Evolutionary conservation across 768 basidiomycete genomes (phyloP), one percentile per base, ranked within the genome.

Genomic region (Basidioascus undulatus): DNA sequence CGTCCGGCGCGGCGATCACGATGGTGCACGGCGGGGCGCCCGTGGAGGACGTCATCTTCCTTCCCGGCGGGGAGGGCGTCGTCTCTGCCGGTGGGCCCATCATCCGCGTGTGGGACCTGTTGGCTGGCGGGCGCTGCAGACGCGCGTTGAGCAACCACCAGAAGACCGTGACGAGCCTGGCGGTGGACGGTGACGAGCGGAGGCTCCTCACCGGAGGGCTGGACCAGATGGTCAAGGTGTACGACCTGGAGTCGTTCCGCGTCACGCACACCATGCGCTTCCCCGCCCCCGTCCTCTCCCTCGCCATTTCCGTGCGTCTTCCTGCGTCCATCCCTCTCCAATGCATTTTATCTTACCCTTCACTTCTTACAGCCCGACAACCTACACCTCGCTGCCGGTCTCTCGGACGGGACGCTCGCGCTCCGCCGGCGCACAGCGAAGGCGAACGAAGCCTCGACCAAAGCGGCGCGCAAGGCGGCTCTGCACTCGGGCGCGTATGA

Each of bases 241-340:
- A 96, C 61, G 89, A 96, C 58, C 73, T 87, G 28, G 71, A 77
- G 54, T 72, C 72, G 13, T 94, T 89, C 65, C 79, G 80, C 52
- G 92, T 98, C 27, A 74, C 92, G 12, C 92, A 98, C 53, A 94
- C 92, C 4, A 96, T 98, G 83, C 75, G 92, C 34, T 96, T 96
- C 58, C 81, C 89, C 5, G 83, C 86, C 5, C 82, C 86, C 5
- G 59, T 98, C 2, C 65, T 98, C 15, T 82, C 76, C 53, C 63
- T 96, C 32, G 84, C 86, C 13, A 66, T 96, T 35, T 94, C 89
- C 44, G 87, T 89, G 59, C 52, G 75, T 64, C 9, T 12, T 20
- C 18, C 0, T 6, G 7, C 26, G 23, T 27, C 21, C 27, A n/a
- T 12, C 18, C 30, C 21, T 26, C n/a, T n/a, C n/a, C n/a, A n/a